Evolutionary conservation across 768 basidiomycete species (phyloP).

Genomic region (Tulasnella sp.): DNA sequence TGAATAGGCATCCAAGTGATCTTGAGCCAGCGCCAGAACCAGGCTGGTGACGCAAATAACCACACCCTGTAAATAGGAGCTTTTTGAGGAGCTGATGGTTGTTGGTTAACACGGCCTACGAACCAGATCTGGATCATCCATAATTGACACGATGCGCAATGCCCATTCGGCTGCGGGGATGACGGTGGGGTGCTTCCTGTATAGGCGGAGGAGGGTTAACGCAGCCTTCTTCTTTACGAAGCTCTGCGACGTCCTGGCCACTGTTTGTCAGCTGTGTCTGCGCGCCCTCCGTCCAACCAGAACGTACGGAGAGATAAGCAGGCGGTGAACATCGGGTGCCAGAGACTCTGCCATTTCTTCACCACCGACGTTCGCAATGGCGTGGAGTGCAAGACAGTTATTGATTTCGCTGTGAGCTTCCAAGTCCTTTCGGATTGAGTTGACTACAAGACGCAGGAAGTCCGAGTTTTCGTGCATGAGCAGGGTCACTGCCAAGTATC

Average conservation of each 20-base stretch:
- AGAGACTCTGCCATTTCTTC: conserved; percentile 98
- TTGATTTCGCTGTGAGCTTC: conserved; percentile 92
- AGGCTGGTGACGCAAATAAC: conserved; percentile 90
- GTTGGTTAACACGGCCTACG: conserved; percentile 13
- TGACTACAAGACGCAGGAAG: conserved; percentile 92
- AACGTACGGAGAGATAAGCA: conserved; percentile 87
- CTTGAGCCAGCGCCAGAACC: conserved; percentile 91
- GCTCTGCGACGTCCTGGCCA: conserved; percentile 75
- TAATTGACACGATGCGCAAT: conserved; percentile 85
- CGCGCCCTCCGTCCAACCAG: not conserved
- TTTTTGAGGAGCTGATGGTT: not conserved
- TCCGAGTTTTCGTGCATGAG: conserved; percentile 99
- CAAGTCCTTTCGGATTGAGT: conserved; percentile 95
- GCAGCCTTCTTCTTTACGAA: conserved; percentile 99
- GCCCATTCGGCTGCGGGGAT: conserved; percentile 96
- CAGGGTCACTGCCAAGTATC: conserved; percentile 93
- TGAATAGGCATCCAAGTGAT: conserved; percentile 82
- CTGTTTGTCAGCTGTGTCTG: not conserved
- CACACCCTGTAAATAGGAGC: conserved; percentile 62
- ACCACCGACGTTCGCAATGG: conserved; percentile 96
- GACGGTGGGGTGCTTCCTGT: conserved; percentile 93
- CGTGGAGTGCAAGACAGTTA: conserved; percentile 95
- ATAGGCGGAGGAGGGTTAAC: conserved; percentile 83
- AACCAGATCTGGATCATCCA: conserved; percentile 90
- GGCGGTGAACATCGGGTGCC: conserved; percentile 86